Percentiles rank a stretch among this genome's conserved stretches.
Evolutionary conservation across 1,284 basidiomycete species (phyloP).

Genomic region (Cryptococcus sp.): DNA sequence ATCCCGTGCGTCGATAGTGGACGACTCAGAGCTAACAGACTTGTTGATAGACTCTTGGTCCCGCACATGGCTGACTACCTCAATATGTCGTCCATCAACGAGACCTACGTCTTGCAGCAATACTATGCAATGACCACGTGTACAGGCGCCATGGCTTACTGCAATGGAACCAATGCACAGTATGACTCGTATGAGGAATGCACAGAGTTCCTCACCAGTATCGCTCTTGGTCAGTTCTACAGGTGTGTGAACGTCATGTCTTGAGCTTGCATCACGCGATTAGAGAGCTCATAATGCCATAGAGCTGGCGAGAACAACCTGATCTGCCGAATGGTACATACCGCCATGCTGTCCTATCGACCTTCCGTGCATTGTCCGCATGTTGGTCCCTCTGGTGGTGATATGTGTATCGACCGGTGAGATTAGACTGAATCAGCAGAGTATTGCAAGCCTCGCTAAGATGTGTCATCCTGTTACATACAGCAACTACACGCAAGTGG

Average conservation of each 20-base stretch:
- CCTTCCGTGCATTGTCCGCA: conserved; percentile 31
- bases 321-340: conserved; percentile 31
- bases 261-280: background rate
- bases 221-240: conserved; percentile 27
- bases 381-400: conserved; percentile 30
- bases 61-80: conserved; percentile 27
- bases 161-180: conserved; percentile 27
- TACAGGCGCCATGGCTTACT: conserved; percentile 15
- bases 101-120: conserved; percentile 19
- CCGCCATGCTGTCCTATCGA: conserved; percentile 25
- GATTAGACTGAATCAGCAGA: background rate
- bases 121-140: conserved; percentile 28
- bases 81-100: conserved; percentile 8
- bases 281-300: background rate
- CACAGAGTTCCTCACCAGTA: conserved; percentile 9
- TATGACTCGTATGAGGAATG: conserved; percentile 27
- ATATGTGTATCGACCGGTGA: conserved; percentile 32
- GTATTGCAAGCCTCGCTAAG: background rate
- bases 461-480: background rate
- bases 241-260: conserved; percentile 9
- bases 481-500: conserved; percentile 24
- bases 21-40: background rate
- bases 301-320: conserved; percentile 29
- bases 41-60: conserved; percentile 13
- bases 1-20: conserved; percentile 8